Conservation (phyloP, 768 basidiomycete genomes). For the Boletus subcaerulescens region DNA sequence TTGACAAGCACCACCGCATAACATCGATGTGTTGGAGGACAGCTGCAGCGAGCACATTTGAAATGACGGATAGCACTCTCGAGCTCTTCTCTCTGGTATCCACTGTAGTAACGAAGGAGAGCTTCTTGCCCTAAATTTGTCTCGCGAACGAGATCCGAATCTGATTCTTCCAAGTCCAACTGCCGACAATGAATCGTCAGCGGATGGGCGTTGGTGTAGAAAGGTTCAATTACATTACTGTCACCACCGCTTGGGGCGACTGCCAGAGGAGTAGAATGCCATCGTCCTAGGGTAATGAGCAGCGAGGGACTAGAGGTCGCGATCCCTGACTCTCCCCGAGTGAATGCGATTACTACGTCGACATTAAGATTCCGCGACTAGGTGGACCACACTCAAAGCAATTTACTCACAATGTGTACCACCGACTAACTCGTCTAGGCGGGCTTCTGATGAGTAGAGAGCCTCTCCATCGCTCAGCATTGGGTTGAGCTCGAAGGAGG, state of each 20-base stretch:
- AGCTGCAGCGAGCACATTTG: not conserved
- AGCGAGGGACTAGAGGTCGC: not conserved
- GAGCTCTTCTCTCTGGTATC: not conserved
- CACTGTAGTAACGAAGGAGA: not conserved
- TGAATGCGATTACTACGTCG: not conserved
- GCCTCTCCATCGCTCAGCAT: not conserved
- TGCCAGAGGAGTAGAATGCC: not conserved
- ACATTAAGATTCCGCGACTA: not conserved
- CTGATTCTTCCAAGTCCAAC: not conserved
- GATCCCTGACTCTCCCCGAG: not conserved
- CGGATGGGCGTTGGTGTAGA: not conserved
- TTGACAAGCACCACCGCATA: not conserved
- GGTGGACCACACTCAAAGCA: not conserved
- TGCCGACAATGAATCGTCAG: not conserved
- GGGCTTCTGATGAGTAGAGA: not conserved
- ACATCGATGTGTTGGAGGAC: not conserved
- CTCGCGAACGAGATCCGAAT: not conserved
- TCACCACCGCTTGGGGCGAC: not conserved
- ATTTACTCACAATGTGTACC: not conserved
- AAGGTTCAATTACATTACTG: not conserved
- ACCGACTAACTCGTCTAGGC: not conserved
- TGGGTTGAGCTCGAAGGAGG: not conserved
- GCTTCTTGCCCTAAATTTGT: not conserved
- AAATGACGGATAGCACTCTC: not conserved
- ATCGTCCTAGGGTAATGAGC: not conserved